A percentile compares a stretch with the other conserved stretches of the same genome.
These are phyloP conservation scores for Trametes cinnabarina DNA, from an alignment of 768 basidiomycete species.

Conservation along the genomic window DNA sequence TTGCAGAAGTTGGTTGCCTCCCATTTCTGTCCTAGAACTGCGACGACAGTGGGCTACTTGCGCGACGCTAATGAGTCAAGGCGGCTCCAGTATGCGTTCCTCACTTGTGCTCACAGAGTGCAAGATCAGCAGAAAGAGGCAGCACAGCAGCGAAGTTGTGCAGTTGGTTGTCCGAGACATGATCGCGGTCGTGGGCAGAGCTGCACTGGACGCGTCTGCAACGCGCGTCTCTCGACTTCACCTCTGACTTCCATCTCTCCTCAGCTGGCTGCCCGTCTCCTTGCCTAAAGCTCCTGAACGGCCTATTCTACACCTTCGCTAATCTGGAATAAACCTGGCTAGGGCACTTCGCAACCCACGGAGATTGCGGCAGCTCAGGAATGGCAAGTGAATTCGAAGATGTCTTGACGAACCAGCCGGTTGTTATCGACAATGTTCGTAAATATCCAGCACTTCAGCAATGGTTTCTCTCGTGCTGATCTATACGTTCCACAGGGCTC, in stretches of 20 bases:
- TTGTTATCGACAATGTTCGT: constrained; percentile 96
- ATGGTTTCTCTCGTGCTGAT: constrained; percentile 15
- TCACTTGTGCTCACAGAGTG: constrained; percentile 19
- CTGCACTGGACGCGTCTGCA: constrained; percentile 5
- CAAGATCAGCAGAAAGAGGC: constrained; percentile 20
- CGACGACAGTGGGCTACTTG: constrained; percentile 39
- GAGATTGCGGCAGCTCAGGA: constrained; percentile 4
- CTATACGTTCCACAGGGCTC: constrained; percentile 65
- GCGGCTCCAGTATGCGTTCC: not conserved
- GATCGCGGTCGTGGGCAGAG: constrained; percentile 14
- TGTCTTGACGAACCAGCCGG: constrained; percentile 96
- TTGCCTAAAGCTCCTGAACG: not conserved
- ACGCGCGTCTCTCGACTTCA: constrained; percentile 17
- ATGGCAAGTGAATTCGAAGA: constrained; percentile 92
- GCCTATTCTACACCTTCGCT: constrained; percentile 8
- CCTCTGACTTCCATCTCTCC: constrained; percentile 15
- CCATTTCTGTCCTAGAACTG: constrained; percentile 64
- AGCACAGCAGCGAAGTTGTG: constrained; percentile 17
- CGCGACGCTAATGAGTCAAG: not conserved
- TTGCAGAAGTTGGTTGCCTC: constrained; percentile 91
- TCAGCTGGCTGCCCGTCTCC: constrained; percentile 8
- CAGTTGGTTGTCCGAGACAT: constrained; percentile 16
- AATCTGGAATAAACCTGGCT: not conserved
- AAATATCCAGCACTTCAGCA: constrained; percentile 21
- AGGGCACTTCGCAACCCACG: not conserved